Conservation (phyloP, 352 stramenopile species). For the Phytophthora foliorum region DNA sequence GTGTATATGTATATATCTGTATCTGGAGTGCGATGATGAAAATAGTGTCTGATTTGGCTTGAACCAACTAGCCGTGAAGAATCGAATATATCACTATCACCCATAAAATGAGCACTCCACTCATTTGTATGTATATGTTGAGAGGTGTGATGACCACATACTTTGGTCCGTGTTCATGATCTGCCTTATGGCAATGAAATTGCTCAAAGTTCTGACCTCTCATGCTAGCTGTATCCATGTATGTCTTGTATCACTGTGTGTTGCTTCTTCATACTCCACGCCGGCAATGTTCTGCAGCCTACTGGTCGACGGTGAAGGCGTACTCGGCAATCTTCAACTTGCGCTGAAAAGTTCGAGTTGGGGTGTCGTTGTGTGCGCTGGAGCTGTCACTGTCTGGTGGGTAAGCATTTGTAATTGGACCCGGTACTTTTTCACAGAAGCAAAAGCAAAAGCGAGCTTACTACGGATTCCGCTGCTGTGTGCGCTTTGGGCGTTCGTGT, state of each 20-base stretch:
- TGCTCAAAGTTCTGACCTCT: slow-evolving; percentile 89
- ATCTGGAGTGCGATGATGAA: slow-evolving; percentile 86
- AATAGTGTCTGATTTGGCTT: slow-evolving; percentile 86
- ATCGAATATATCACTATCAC: slow-evolving; percentile 94
- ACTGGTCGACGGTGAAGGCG: slow-evolving; percentile 39
- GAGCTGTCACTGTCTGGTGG: slow-evolving; percentile 30
- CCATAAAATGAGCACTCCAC: slow-evolving; percentile 92
- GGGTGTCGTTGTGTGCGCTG: slow-evolving; percentile 17
- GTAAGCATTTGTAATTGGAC: slow-evolving; percentile 84
- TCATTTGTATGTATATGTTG: slow-evolving; percentile 31
- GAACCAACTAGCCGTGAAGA: slow-evolving; percentile 93
- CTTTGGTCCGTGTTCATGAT: slow-evolving; percentile 95
- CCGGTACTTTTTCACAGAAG: slow-evolving; percentile 92
- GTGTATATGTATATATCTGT: slow-evolving; percentile 29
- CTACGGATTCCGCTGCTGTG: slow-evolving; percentile 83
- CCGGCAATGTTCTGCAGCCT: slow-evolving; percentile 82
- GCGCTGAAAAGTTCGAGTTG: slow-evolving; percentile 87
- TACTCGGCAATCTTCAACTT: slow-evolving; percentile 34
- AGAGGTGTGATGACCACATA: slow-evolving; percentile 88
- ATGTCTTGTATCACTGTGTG: slow-evolving; percentile 29
- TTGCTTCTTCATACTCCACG: slow-evolving; percentile 91
- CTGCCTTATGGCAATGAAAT: slow-evolving; percentile 93
- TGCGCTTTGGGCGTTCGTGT: slow-evolving; percentile 7
- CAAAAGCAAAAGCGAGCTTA: slow-evolving; percentile 87
- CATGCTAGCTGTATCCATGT: slow-evolving; percentile 23